phyloP scores from a whole-genome alignment of 2,329 filamentous ascomycete genomes.

The Aspergillus amoenus region DNA sequence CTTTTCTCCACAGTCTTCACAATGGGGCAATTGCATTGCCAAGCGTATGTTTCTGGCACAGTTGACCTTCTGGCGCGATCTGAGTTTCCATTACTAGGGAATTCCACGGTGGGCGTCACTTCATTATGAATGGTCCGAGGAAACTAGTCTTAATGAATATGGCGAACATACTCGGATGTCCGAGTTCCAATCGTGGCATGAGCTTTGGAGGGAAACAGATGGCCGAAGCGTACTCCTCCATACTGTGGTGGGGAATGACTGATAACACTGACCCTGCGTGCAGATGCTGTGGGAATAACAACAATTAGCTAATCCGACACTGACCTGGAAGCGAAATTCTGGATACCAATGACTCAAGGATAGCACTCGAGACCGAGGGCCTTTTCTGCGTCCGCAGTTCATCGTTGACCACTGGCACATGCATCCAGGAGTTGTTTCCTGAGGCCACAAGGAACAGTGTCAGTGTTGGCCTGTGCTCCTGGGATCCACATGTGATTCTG shows the following conservation, averaged over 20 bases:
- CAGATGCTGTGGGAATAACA: background rate
- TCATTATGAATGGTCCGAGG: background rate
- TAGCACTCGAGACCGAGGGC: too few species aligned
- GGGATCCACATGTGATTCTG: background rate
- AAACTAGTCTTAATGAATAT: background rate
- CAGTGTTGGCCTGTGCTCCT: background rate
- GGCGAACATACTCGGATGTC: background rate
- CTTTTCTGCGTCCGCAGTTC: too few species aligned
- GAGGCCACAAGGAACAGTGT: background rate
- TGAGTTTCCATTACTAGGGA: background rate
- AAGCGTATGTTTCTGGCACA: too few species aligned
- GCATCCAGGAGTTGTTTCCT: background rate
- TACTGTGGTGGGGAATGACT: background rate
- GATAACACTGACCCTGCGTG: background rate
- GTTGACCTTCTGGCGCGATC: background rate
- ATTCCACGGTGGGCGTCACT: too few species aligned
- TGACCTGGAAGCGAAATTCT: too few species aligned
- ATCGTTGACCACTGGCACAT: background rate
- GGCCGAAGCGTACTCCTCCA: background rate
- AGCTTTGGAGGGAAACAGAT: background rate
- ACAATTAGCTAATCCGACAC: too few species aligned
- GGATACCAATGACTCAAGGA: too few species aligned
- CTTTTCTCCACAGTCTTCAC: background rate
- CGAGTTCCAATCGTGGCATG: background rate
- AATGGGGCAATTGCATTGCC: background rate